phyloP scores from a whole-genome alignment of 129 eudicot species.

The Helianthus annuus region DNA sequence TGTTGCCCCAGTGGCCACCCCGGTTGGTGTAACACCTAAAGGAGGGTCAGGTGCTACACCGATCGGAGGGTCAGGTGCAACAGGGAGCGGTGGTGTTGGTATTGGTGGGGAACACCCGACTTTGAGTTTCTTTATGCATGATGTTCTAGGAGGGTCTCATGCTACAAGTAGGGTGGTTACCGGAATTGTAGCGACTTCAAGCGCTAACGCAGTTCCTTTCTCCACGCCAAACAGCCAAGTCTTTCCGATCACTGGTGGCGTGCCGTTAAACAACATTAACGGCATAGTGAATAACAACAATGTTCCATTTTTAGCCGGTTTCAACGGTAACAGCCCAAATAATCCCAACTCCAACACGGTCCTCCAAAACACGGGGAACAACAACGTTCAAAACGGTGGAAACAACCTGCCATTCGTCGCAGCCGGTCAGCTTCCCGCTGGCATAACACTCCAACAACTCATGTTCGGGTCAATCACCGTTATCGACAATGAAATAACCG shows the following conservation, averaged over 20 bases:
- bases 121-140: constrained; percentile 88
- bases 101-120: constrained; percentile 45
- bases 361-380: constrained; percentile 75
- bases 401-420: constrained; percentile 78
- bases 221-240: constrained; percentile 78
- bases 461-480: constrained; percentile 95
- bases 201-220: constrained; percentile 79
- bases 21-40: background rate
- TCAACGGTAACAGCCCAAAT: constrained; percentile 52
- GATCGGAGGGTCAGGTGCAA: background rate
- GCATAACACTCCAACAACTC: constrained; percentile 83
- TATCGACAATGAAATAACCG: constrained; percentile 88
- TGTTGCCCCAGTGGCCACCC: constrained; percentile 1
- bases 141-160: constrained; percentile 83
- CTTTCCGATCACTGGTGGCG: constrained; percentile 85
- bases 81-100: constrained; percentile 25
- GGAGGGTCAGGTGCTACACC: constrained; percentile 12
- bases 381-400: constrained; percentile 49
- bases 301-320: constrained; percentile 75
- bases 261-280: constrained; percentile 75
- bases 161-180: constrained; percentile 92
- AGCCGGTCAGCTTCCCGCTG: constrained; percentile 89
- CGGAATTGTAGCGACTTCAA: constrained; percentile 72
- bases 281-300: constrained; percentile 75
- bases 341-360: constrained; percentile 50